Evolutionary conservation across 306 rosid genomes (phyloP).

Genomic region (Gynostemma pentaphyllum): DNA sequence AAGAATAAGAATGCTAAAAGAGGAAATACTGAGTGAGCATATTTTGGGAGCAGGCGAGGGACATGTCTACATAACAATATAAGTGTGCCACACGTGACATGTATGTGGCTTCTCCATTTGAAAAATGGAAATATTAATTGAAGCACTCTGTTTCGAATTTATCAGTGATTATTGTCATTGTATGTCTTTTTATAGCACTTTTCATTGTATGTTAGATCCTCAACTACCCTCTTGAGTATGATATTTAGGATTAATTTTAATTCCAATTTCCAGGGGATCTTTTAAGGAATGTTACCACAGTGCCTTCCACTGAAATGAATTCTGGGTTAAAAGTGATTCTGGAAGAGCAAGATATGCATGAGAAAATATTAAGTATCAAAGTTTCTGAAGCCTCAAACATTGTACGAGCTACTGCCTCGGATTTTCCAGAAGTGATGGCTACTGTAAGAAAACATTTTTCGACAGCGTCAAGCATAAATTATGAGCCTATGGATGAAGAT

Average conservation of each 20-base stretch:
- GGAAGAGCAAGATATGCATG: conserved; percentile 25
- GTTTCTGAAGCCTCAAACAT: conserved; percentile 48
- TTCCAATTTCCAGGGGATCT: conserved; percentile 36
- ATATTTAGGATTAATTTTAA: neutral
- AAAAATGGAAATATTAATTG: neutral
- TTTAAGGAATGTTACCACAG: conserved; percentile 11
- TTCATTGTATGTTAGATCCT: neutral
- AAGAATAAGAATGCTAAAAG: neutral
- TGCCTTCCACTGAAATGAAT: conserved; percentile 18
- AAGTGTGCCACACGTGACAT: neutral
- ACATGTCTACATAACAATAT: no score
- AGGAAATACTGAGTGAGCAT: neutral
- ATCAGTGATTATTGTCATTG: neutral
- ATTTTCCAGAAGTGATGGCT: conserved; percentile 27
- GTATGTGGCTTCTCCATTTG: neutral
- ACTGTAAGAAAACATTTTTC: conserved; percentile 23
- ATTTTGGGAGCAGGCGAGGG: neutral
- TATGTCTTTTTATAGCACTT: neutral
- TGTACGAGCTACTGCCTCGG: conserved; percentile 44
- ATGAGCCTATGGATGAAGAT: conserved; percentile 49
- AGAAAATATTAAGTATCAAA: conserved; percentile 34
- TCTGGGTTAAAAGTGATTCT: conserved; percentile 69
- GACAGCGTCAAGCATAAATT: conserved; percentile 25
- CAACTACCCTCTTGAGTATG: neutral
- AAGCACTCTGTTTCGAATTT: neutral